Evolutionary conservation across 1,284 basidiomycete genomes (phyloP).

Genomic region (Amylostereum areolatum): DNA sequence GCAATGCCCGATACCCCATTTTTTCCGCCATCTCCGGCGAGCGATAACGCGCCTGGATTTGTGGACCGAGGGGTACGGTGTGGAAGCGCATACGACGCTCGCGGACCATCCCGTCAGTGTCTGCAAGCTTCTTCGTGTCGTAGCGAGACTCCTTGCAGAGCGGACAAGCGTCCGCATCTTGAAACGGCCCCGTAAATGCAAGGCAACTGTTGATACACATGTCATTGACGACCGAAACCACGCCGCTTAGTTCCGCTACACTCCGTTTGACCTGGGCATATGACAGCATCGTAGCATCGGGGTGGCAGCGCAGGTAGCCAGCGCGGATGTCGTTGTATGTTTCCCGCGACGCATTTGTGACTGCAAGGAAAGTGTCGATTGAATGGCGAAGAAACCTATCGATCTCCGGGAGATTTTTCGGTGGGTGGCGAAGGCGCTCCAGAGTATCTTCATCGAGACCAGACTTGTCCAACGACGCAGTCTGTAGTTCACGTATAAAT

Average conservation of each 20-base stretch:
- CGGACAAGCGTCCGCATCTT: conserved; percentile 16
- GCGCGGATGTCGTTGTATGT: no score
- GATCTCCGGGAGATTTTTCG: no score
- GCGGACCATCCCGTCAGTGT: background rate
- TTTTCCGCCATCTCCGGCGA: background rate
- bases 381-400: no score
- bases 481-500: no score
- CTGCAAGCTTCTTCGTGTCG: background rate
- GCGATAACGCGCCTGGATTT: background rate
- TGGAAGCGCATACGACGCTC: conserved; percentile 2
- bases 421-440: no score
- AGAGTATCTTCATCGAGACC: no score
- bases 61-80: background rate
- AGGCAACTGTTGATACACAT: conserved; percentile 27
- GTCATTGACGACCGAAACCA: conserved; percentile 19
- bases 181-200: conserved; percentile 21
- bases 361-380: no score
- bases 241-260: conserved; percentile 17
- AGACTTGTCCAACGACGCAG: no score
- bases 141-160: conserved; percentile 19
- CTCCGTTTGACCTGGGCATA: no score
- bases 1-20: background rate
- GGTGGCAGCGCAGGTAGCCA: no score
- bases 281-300: no score
- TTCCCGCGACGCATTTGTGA: no score